Evolutionary conservation across 208 protist genomes (phyloP).

Genomic region (Leishmania major): DNA sequence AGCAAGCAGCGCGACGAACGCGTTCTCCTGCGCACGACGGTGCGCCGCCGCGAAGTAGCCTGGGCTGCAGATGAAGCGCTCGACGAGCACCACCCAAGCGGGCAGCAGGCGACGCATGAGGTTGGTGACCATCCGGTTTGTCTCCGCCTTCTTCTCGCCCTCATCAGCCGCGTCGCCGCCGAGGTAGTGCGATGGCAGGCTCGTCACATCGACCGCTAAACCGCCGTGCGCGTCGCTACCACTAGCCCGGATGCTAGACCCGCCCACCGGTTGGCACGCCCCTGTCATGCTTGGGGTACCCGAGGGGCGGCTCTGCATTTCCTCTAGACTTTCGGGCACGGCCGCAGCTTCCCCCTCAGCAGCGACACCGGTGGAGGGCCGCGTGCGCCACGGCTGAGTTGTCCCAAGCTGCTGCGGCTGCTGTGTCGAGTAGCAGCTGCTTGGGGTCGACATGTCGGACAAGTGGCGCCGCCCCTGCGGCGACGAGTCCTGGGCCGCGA

Average conservation of each 20-base stretch:
- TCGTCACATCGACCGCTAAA: constrained; percentile 13
- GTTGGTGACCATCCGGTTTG: constrained; percentile 28
- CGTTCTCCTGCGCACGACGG: constrained; percentile 76
- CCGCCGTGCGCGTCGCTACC: background rate
- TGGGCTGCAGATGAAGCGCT: constrained; percentile 55
- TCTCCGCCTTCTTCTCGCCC: constrained; percentile 10
- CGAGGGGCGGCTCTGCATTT: background rate
- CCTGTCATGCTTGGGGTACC: background rate
- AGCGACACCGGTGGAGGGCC: background rate
- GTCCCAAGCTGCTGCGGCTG: constrained; percentile 19
- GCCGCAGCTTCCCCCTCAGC: background rate
- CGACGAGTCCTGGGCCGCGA: background rate
- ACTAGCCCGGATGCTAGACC: background rate
- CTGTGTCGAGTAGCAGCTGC: constrained; percentile 13
- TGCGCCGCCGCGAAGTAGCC: constrained; percentile 57
- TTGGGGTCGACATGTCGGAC: background rate
- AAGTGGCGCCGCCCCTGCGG: background rate
- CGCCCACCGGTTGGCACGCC: background rate
- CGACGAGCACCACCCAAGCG: constrained; percentile 53
- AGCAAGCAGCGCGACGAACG: constrained; percentile 78
- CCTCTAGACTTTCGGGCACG: background rate
- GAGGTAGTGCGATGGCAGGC: constrained; percentile 10
- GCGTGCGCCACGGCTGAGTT: background rate
- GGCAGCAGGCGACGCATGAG: constrained; percentile 64
- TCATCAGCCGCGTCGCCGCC: constrained; percentile 15